Evolutionary conservation across 345 rosid genomes (phyloP).

Genomic region (Eucalyptus cladocalyx): DNA sequence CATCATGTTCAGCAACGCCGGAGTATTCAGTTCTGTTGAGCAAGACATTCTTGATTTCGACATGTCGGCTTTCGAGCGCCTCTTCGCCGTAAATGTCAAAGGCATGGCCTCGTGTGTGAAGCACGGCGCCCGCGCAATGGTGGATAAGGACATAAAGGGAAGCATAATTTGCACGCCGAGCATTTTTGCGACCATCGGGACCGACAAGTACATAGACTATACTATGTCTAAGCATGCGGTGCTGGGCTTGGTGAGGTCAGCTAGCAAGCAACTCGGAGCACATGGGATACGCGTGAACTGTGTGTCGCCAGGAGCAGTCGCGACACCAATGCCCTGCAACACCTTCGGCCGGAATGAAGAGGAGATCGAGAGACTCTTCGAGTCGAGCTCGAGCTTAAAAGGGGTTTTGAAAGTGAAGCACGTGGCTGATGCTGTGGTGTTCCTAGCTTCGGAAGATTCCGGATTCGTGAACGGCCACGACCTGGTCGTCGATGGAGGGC

Average conservation of each 20-base stretch:
- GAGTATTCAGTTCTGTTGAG: not conserved
- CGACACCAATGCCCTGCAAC: slow-evolving; percentile 1
- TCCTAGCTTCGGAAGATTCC: slow-evolving; percentile 18
- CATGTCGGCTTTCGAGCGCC: not conserved
- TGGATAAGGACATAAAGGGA: slow-evolving; percentile 4
- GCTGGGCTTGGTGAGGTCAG: slow-evolving; percentile 15
- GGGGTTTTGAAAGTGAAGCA: slow-evolving; percentile 11
- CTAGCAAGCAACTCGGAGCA: slow-evolving; percentile 22
- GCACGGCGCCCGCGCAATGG: slow-evolving; percentile 23
- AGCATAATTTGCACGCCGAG: slow-evolving; percentile 31
- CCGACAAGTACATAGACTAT: not conserved
- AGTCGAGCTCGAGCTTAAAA: not conserved
- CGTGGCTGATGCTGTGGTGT: slow-evolving; percentile 25
- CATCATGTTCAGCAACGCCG: slow-evolving; percentile 32
- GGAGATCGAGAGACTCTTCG: slow-evolving; percentile 4
- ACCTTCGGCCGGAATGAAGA: not conserved
- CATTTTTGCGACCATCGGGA: not conserved
- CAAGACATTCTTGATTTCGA: slow-evolving; percentile 7
- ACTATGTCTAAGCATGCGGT: slow-evolving; percentile 30
- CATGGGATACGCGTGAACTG: slow-evolving; percentile 28
- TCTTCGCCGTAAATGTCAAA: slow-evolving; percentile 4
- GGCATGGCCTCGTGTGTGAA: not conserved
- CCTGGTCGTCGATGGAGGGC: not conserved
- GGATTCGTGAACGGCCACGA: slow-evolving; percentile 18
- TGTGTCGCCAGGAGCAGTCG: slow-evolving; percentile 15